Evolutionary conservation across 176 grass and related monocot species (phyloP), one percentile per base, ranked within the genome.

Genomic region (Saccharum officinarum): DNA sequence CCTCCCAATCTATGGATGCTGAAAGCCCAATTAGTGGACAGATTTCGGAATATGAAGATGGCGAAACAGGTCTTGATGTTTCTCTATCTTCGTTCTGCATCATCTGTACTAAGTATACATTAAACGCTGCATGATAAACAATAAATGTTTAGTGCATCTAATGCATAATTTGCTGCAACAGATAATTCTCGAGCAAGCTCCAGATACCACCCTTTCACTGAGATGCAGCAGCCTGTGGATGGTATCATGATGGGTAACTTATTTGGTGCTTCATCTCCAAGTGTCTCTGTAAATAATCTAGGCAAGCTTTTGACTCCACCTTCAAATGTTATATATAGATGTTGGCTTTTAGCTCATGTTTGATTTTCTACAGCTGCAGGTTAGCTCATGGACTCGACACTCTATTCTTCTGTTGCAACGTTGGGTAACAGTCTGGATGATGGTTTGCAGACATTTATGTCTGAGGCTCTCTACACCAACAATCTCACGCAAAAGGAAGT

Each of bases 1-100:
- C 86, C 76, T 92, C 97, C 83, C 91, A 95, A 88, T 87, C 83
- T 80, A 90, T 92, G 83, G 92, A 95, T 85, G 88, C 89, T 67
- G 93, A 93, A 83, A 98, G 97, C 88, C 93, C 91, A 80, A 91
- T 92, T 88, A 98, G 93, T 95, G 89, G 89, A 69, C 89, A 95
- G 72, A 91, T 94, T 80, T 95, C 91, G 86, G 96, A 95, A 86
- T 95, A 93, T 92, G 97, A 95, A 90, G 93, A 98, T 95, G 92
- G 91, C 80, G 91, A 95, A 95, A 94, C 97, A 95, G 93, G 97
- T 98, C 94, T 80, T 84, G 74, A 83, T 90, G 81, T 90, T 89
- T 85, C 82, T 84, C 87, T 78, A 80, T 87, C 78, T 80, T 94
- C 86, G 40, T 85, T 86, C 59, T 80, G 90, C 84, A 89, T 86